Evolutionary conservation across 306 rosid species (phyloP).

Genomic region (Argentina anserina): DNA sequence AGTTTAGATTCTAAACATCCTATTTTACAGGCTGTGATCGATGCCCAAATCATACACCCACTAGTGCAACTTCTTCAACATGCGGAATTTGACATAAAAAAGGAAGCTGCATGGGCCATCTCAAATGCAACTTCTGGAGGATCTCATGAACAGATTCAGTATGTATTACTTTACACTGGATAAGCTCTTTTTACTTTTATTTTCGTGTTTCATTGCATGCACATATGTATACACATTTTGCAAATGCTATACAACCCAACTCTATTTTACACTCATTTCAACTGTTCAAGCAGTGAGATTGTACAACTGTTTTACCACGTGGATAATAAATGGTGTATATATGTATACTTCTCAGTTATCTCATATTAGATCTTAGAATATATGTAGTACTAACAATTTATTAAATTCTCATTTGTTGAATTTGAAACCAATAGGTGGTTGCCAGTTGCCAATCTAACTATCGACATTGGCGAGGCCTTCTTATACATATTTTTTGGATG

Average conservation of each 20-base stretch:
- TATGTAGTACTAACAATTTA: background rate
- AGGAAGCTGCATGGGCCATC: slow-evolving; percentile 79
- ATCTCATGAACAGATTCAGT: slow-evolving; percentile 66
- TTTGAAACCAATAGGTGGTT: background rate
- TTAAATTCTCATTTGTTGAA: background rate
- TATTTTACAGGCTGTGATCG: slow-evolving; percentile 55
- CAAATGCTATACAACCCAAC: background rate
- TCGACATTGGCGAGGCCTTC: background rate
- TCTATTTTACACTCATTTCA: background rate
- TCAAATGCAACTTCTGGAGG: slow-evolving; percentile 75
- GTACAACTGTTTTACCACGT: background rate
- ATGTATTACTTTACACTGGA: slow-evolving; percentile 18
- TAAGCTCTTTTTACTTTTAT: background rate
- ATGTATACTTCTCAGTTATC: background rate
- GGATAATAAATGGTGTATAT: background rate
- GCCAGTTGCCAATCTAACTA: background rate
- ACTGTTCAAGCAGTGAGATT: background rate
- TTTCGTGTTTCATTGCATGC: background rate
- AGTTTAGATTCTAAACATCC: too few species aligned
- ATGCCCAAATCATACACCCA: slow-evolving; percentile 48
- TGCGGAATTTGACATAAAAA: slow-evolving; percentile 67
- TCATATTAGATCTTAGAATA: background rate
- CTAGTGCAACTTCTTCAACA: slow-evolving; percentile 56
- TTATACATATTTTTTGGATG: background rate
- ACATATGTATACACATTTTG: background rate